These are phyloP conservation scores for Pythium dissotocum DNA, from an alignment of 352 stramenopile species.

Conservation along the genomic window DNA sequence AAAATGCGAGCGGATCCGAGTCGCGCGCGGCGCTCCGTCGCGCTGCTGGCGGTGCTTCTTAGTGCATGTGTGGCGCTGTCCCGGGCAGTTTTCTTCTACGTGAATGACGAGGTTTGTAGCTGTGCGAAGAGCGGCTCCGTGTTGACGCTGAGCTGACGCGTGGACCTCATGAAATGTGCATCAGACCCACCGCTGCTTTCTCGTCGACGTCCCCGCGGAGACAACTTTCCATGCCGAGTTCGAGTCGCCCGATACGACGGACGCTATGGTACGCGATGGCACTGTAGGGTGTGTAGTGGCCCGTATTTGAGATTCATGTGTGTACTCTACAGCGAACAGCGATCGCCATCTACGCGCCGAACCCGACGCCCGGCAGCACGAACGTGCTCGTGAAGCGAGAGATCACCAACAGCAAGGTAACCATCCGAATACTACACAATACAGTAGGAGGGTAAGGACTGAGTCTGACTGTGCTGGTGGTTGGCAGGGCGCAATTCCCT, in stretches of 20 bases:
- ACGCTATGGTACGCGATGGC: conserved; percentile 49
- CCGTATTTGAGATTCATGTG: not conserved
- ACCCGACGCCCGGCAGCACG: conserved; percentile 36
- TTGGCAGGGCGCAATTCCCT: conserved; percentile 55
- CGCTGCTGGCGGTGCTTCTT: conserved; percentile 34
- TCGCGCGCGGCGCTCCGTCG: conserved; percentile 1
- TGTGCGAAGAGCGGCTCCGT: not conserved
- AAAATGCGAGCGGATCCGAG: not conserved
- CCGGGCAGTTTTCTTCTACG: conserved; percentile 63
- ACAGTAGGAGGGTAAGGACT: not conserved
- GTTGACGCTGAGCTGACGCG: not conserved
- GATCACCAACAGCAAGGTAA: conserved; percentile 54
- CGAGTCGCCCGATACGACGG: conserved; percentile 81
- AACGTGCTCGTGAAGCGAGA: conserved; percentile 65
- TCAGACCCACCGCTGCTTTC: conserved; percentile 75
- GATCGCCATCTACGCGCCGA: conserved; percentile 61
- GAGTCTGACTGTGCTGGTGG: not conserved
- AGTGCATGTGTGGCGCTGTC: conserved; percentile 16
- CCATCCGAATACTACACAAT: not conserved
- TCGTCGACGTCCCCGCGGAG: conserved; percentile 72
- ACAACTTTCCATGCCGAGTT: conserved; percentile 83
- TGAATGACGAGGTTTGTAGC: conserved; percentile 47
- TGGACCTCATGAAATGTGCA: not conserved
- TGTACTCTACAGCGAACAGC: conserved; percentile 48
- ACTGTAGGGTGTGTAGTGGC: not conserved